Conservation (phyloP, 495 filamentous ascomycete species). For the Aspergillus heteromorphus region DNA sequence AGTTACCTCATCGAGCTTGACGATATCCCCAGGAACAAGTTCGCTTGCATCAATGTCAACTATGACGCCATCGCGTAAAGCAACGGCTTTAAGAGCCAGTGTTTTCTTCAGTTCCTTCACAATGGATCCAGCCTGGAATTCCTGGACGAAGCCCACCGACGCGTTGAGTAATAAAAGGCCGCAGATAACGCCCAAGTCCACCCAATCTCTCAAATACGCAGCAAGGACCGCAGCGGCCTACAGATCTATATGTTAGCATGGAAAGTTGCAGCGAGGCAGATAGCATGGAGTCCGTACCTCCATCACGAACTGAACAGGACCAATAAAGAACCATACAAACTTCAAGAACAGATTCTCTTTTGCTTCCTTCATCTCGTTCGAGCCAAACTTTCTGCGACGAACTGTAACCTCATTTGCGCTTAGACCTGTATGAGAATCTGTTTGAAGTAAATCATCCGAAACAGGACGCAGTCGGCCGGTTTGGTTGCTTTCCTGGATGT, state of each 20-base stretch:
- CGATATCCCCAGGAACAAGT: conserved; percentile 85
- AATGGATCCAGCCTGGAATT: conserved; percentile 85
- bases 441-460: conserved; percentile 64
- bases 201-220: conserved; percentile 69
- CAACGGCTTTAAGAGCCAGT: conserved; percentile 77
- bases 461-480: conserved; percentile 37
- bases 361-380: conserved; percentile 86
- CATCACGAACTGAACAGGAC: conserved; percentile 93
- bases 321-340: conserved; percentile 79
- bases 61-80: conserved; percentile 69
- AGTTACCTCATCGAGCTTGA: conserved; percentile 72
- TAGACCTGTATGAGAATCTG: conserved; percentile 65
- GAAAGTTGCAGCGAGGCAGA: not conserved
- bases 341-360: conserved; percentile 80
- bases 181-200: conserved; percentile 74
- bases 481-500: conserved; percentile 39
- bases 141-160: conserved; percentile 78
- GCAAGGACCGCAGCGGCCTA: conserved; percentile 71
- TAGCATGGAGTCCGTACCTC: conserved; percentile 49
- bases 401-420: conserved; percentile 60
- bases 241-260: conserved; percentile 1
- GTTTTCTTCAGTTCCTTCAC: conserved; percentile 91
- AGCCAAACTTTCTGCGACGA: conserved; percentile 73
- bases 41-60: conserved; percentile 70
- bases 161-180: conserved; percentile 77